Percentiles rank a stretch among this genome's conserved stretches.
Evolutionary conservation across 2,329 filamentous ascomycete genomes (phyloP).

Genomic region (Ceratocystis harringtonii): DNA sequence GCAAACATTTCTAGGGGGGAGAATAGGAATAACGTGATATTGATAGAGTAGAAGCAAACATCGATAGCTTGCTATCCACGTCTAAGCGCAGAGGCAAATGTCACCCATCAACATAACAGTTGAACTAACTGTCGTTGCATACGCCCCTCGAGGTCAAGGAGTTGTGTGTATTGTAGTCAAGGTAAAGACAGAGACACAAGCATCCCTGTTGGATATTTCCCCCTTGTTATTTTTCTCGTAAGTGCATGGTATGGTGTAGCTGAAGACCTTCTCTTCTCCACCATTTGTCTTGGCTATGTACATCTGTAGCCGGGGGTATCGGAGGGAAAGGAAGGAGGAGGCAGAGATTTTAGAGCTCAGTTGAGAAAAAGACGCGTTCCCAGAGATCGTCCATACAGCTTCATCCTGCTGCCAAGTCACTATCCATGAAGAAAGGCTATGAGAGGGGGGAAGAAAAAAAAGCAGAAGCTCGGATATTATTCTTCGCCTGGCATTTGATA

Average conservation of each 20-base stretch:
- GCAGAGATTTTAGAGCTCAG: background rate
- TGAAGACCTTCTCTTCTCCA: background rate
- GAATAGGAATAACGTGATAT: background rate
- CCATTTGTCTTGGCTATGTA: background rate
- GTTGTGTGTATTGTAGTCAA: background rate
- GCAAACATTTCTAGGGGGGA: background rate
- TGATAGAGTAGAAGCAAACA: background rate
- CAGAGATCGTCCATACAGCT: background rate
- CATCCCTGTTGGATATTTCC: background rate
- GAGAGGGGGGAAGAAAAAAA: background rate
- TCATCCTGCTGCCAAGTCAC: too few relatives aligned
- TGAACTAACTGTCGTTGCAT: background rate
- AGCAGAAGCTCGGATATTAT: background rate
- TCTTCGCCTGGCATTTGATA: background rate
- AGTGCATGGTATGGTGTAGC: background rate
- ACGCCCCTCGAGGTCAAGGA: background rate
- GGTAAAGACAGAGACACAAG: background rate
- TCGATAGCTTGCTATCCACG: background rate
- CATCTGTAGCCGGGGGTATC: background rate
- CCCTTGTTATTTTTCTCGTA: background rate
- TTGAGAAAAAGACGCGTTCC: background rate
- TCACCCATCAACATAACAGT: background rate
- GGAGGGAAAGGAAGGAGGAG: background rate
- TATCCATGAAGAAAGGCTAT: background rate
- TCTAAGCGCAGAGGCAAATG: background rate